Conservation (phyloP, 768 basidiomycete genomes). For the Mycena floridula region DNA sequence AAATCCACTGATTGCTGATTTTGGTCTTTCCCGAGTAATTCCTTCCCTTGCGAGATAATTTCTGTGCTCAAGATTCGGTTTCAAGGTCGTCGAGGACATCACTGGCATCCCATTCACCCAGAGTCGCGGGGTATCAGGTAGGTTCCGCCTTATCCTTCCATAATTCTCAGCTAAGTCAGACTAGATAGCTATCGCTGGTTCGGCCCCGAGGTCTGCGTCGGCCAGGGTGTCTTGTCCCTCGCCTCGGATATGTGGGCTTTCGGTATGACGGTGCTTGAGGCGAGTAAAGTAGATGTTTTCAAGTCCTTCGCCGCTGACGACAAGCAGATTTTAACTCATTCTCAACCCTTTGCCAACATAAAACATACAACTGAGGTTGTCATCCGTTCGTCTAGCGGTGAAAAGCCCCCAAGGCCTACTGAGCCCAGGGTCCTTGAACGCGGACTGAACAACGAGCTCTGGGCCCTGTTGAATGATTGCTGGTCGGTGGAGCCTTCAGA, state of each 20-base stretch:
- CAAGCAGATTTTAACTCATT: conserved; percentile 44
- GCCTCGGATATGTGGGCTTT: conserved; percentile 49
- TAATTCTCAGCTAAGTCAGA: too few species aligned
- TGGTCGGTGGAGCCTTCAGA: conserved; percentile 31
- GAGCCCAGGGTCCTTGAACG: conserved; percentile 26
- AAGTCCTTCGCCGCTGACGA: not conserved
- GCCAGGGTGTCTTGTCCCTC: conserved; percentile 39
- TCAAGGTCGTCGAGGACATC: conserved; percentile 50
- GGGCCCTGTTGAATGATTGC: conserved; percentile 36
- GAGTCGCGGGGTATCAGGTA: conserved; percentile 36
- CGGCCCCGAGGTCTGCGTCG: conserved; percentile 49
- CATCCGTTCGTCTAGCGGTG: conserved; percentile 34
- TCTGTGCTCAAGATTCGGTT: not conserved
- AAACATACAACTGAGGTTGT: conserved; percentile 48
- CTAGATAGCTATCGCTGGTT: conserved; percentile 48
- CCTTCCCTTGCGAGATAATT: conserved; percentile 3
- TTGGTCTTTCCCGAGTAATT: conserved; percentile 49
- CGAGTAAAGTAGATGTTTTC: conserved; percentile 10
- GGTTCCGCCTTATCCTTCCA: too few species aligned
- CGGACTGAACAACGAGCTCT: conserved; percentile 40
- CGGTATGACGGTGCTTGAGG: conserved; percentile 56
- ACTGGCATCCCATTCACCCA: conserved; percentile 54
- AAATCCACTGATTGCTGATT: conserved; percentile 48
- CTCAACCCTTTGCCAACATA: conserved; percentile 45
- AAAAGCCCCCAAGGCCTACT: conserved; percentile 35